These are phyloP conservation scores for Crepidotus variabilis DNA, from an alignment of 768 basidiomycete species.

Conservation along the genomic window DNA sequence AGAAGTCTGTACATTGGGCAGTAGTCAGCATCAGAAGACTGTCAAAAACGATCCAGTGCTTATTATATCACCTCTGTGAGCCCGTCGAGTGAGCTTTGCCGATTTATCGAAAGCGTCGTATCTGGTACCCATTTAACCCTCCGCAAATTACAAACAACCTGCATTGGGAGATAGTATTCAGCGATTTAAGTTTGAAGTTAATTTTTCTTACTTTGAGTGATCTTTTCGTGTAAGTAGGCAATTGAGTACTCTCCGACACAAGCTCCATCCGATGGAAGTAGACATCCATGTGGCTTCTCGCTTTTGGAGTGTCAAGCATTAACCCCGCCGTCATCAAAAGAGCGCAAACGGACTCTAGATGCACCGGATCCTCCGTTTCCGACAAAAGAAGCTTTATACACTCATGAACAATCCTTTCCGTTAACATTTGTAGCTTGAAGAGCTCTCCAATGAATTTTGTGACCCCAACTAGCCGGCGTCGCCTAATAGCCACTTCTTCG, in stretches of 20 bases:
- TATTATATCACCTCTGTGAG: too few species aligned
- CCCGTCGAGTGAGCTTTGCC: too few species aligned
- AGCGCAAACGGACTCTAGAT: conserved; percentile 94
- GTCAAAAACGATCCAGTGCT: too few species aligned
- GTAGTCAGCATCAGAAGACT: too few species aligned
- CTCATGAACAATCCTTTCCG: conserved; percentile 97
- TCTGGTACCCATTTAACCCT: too few species aligned
- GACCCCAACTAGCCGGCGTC: too few species aligned
- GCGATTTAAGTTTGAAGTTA: too few species aligned
- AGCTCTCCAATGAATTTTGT: conserved; percentile 99
- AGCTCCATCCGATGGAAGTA: conserved; percentile 64
- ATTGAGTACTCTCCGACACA: background rate
- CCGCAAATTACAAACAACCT: too few species aligned
- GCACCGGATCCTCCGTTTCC: conserved; percentile 92
- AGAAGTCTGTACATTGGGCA: too few species aligned
- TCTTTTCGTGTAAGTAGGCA: background rate
- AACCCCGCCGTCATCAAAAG: conserved; percentile 85
- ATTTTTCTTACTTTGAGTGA: background rate
- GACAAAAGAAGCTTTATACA: conserved; percentile 93
- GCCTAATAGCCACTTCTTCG: too few species aligned
- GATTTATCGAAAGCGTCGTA: too few species aligned
- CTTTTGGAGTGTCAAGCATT: conserved; percentile 75
- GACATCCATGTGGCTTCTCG: conserved; percentile 84
- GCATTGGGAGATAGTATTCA: too few species aligned
- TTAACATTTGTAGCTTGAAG: conserved; percentile 97